Base-by-base conservation (phyloP, 2,329 filamentous ascomycete genomes). In the Aureobasidium namibiae region DNA sequence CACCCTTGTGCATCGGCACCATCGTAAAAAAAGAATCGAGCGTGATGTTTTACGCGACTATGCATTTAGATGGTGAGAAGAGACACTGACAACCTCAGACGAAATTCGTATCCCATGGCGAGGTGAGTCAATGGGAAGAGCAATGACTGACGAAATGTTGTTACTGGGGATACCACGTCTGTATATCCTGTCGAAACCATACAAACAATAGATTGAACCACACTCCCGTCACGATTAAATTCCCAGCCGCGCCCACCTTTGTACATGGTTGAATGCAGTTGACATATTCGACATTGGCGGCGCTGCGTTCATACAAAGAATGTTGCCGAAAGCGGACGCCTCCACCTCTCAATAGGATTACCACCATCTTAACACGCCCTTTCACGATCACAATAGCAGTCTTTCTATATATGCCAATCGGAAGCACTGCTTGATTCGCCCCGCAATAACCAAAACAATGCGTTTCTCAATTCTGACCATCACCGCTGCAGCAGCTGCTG, bases 261-360 rank as follows among this genome's bases (percentile, higher is more conserved):
- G 48, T 52, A 2, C 21, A 5, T 18, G 3, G 21, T 26, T 52
- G 48, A 52, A 52, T 38, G 48, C 48, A 21, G 48, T 6, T 14
- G 16, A 10, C 10, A 4, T 42, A 3, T 14, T 16, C 7, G 4
- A 21, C 3, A 54, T 16, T 9, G 23, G 26, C 10, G 50, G 36
- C 50, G 50, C 29, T 14, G 10, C 9, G 2, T 38, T 11, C n/a
- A 6, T 5, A 56, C 54, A 48, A 57, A 57, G 54, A 57, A 48
- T 57, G 41, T 57, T 38, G 16, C 54, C 26, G 54, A 57, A 57
- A 36, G n/a, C 54, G 54, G 54, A 57, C 42, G 41, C 42, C 38
- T 29, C 41, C 6, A 31, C 9, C 31, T 26, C 31, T 57, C 29
- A 34, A 24, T 48, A 34, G 41, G 29, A 21, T 8, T n/a, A 38